Base-by-base conservation (phyloP, 2,329 filamentous ascomycete genomes). In the Colletotrichum tamarilloi region DNA sequence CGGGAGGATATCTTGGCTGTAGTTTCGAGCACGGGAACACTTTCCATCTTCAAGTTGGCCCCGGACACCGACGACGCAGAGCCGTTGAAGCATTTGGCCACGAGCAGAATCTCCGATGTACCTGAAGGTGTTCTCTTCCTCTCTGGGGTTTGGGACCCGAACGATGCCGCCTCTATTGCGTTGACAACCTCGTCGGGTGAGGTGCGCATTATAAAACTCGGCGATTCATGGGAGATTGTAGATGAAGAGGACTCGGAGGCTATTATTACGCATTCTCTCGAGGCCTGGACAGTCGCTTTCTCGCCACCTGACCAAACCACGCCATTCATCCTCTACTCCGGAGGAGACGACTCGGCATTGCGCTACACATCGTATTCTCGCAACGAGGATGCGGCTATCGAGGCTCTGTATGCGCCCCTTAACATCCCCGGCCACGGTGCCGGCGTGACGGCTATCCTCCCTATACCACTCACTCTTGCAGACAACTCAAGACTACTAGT, bases 371-470 rank as follows among this genome's bases (percentile, higher is more conserved):
- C 81, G 2, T 87, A 79, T 72, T 70, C 38, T 19, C 67, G 74
- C 70, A 62, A 49, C 14, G 22, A 26, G n/a, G 52, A 53, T 8
- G 16, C 6, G 12, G 24, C 9, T 5, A 12, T 67, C 16, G 63
- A 52, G 28, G 74, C 26, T 59, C 74, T 77, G 2, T 77, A 76
- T 52, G 74, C 77, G 7, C 64, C 75, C 2, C 60, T 79, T 52
- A 78, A 77, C 28, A 76, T 82, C 6, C 65, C 68, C 14, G 79
- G 77, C 22, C 95, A 98, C 78, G 86, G 87, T n/a, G 95, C 95
- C 1, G 96, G 97, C 12, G 93, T 98, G 1, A 98, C 95, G 0
- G 91, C 94, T 2, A 97, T 98, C 67, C 82, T 98, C 2, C 94
- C 95, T 0, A 83, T 97, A 2, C 79, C 87, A 1, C 24, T 84